phyloP scores from a whole-genome alignment of 2,329 filamentous ascomycete genomes.

The Calonectria naviculata region DNA sequence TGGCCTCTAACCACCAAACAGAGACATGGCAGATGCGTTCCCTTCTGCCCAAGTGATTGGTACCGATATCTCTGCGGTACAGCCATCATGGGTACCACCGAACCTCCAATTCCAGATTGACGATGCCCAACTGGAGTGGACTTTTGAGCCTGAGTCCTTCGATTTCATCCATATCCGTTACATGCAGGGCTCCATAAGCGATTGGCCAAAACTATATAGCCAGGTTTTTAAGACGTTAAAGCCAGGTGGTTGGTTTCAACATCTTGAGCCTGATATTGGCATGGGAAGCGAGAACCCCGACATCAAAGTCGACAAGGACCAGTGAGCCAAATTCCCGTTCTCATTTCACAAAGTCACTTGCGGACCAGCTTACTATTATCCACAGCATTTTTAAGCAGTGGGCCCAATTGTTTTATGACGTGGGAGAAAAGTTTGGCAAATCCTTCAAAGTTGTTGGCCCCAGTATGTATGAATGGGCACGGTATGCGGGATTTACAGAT shows the following conservation, averaged over 20 bases:
- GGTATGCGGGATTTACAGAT: background rate
- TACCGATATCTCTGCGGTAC: background rate
- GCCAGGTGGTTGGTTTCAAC: background rate
- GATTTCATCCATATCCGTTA: background rate
- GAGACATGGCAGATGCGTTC: background rate
- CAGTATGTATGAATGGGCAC: background rate
- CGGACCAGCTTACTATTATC: constrained; percentile 60
- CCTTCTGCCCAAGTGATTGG: background rate
- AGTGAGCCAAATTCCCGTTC: background rate
- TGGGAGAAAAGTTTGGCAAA: background rate
- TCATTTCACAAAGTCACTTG: no score
- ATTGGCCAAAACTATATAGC: background rate
- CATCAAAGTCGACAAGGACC: background rate
- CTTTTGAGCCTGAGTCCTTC: background rate
- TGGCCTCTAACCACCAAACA: background rate
- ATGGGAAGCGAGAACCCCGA: background rate
- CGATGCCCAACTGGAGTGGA: background rate
- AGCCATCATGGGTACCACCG: background rate
- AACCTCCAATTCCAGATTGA: background rate
- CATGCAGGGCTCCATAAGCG: background rate
- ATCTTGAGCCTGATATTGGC: background rate
- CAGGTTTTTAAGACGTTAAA: background rate
- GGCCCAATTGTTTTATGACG: background rate
- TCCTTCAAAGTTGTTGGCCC: background rate
- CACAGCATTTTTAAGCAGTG: constrained; percentile 39